Conservation (phyloP, 495 filamentous ascomycete genomes). For the Cenococcum geophilum region DNA sequence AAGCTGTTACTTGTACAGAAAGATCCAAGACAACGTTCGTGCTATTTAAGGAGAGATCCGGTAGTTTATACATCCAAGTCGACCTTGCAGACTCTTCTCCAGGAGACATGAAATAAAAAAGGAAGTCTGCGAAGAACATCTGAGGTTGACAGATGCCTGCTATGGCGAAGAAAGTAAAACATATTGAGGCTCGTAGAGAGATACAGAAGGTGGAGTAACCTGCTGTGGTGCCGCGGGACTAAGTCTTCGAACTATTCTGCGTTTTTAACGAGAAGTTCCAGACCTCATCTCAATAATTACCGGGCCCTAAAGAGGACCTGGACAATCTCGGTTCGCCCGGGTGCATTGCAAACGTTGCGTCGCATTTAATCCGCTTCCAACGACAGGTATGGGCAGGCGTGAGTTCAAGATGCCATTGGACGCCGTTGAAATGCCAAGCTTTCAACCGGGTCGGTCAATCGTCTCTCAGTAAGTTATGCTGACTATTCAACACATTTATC, state of each 20-base stretch:
- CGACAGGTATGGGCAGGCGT: not conserved
- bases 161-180: not conserved
- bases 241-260: not conserved
- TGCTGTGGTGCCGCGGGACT: not conserved
- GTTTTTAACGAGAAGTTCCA: not conserved
- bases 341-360: not conserved
- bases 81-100: not conserved
- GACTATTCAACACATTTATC: too few relatives aligned
- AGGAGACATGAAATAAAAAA: not conserved
- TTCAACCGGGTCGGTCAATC: too few relatives aligned
- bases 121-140: not conserved
- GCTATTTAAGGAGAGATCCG: not conserved
- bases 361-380: not conserved
- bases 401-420: not conserved
- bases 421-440: too few relatives aligned
- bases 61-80: not conserved
- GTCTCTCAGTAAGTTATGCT: too few relatives aligned
- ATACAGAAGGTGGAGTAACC: not conserved
- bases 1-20: not conserved
- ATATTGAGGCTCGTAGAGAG: too few relatives aligned
- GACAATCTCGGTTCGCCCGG: not conserved
- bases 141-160: not conserved
- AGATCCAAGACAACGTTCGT: not conserved
- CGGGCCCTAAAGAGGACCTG: not conserved
- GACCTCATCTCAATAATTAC: not conserved